Base-by-base conservation (phyloP, 2,329 filamentous ascomycete genomes). In the Sarocladium strictum region DNA sequence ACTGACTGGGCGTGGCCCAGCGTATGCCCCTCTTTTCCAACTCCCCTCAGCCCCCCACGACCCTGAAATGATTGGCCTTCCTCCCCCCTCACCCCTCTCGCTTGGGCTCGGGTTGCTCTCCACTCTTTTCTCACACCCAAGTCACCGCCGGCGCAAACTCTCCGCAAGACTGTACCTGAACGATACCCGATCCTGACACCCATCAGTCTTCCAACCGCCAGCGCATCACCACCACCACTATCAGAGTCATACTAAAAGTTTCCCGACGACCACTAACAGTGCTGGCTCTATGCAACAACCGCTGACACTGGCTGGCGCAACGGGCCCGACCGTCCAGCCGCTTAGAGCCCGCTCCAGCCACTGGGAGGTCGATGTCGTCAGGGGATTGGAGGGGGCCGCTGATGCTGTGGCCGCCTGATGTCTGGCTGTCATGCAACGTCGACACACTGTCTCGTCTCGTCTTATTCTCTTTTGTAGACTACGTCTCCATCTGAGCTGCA, bases 291-390 rank as follows among this genome's bases (percentile, higher is more conserved):
- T 5, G n/a, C 12, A 15, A 47, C n/a, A n/a, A 17, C 47, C 47
- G 47, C 27, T 15, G 47, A n/a, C 47, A 33, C 6, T n/a, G 21
- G 14, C 29, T 35, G 47, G 47, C 35, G 27, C 29, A 51, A 51
- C 47, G 47, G 47, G 47, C 47, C 47, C 47, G 19, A 51, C 47
- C 47, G 47, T 47, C 43, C n/a, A 47, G 29, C 23, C 43, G 23
- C 23, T 17, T 15, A 12, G 21, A 3, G 27, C 23, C 43, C 43
- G 17, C 21, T 21, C 47, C 29, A 51, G 27, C 47, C 47, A 51
- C 47, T 51, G 27, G 35, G 47, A 51, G 19, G 43, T 17, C n/a
- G 3, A 21, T 3, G 11, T 24, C n/a, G 40, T 7, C 40, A 12
- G 15, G 17, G 23, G 40, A 24, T n/a, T 24, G 43, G 14, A 12